phyloP scores from a whole-genome alignment of 73 alveolate genomes.

The Tetrahymena thermophila region DNA sequence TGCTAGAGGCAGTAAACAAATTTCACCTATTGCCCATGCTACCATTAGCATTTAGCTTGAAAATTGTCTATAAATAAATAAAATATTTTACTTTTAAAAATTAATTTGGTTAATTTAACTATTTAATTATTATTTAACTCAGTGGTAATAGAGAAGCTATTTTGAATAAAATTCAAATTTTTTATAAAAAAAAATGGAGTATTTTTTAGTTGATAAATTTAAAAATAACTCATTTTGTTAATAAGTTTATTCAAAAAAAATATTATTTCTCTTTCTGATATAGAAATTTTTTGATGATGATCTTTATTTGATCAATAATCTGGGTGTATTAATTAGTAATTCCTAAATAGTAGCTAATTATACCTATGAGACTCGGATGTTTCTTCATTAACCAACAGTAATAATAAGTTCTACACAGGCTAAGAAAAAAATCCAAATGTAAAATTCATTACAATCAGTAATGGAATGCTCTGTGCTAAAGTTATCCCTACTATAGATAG shows the following conservation, averaged over 20 bases:
- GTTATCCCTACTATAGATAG: not conserved
- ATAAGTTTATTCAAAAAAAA: too few relatives aligned
- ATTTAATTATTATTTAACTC: not conserved
- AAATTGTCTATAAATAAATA: not conserved
- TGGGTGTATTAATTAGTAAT: too few relatives aligned
- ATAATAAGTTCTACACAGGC: not conserved
- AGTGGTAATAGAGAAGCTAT: too few relatives aligned
- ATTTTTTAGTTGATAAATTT: too few relatives aligned
- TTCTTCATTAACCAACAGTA: not conserved
- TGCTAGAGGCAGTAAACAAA: not conserved
- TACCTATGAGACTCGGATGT: not conserved
- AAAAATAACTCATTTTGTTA: too few relatives aligned
- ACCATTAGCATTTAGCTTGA: not conserved
- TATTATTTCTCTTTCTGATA: too few relatives aligned
- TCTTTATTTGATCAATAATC: too few relatives aligned
- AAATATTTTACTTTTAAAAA: not conserved
- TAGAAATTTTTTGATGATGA: too few relatives aligned
- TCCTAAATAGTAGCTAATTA: not conserved
- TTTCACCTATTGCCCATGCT: not conserved
- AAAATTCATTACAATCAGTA: not conserved
- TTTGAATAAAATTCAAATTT: too few relatives aligned
- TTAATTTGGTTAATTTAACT: too few relatives aligned
- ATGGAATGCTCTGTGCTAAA: not conserved
- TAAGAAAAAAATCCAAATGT: not conserved
- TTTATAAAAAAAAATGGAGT: too few relatives aligned